Conservation (phyloP, 768 basidiomycete species). For the Harrya chromipes region DNA sequence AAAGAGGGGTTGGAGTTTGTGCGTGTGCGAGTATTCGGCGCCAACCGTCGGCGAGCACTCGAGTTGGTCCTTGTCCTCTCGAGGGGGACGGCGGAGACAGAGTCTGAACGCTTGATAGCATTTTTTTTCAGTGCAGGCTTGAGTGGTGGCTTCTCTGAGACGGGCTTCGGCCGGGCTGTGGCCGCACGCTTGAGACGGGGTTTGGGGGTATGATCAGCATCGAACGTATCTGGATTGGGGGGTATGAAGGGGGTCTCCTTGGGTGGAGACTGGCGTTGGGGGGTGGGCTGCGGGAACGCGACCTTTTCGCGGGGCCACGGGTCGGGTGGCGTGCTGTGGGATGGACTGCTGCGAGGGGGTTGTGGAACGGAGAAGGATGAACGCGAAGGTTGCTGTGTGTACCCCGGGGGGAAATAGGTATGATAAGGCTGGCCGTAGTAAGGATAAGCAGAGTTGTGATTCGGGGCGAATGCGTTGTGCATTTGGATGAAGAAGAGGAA, state of each 20-base stretch:
- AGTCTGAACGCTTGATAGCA: constrained; percentile 23
- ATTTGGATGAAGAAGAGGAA: constrained; percentile 18
- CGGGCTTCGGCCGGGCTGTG: constrained; percentile 21
- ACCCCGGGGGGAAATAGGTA: constrained; percentile 32
- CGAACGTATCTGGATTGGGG: constrained; percentile 18
- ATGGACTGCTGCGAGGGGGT: constrained; percentile 24
- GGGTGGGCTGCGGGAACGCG: constrained; percentile 25
- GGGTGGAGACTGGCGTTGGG: constrained; percentile 19
- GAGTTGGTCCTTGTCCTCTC: constrained; percentile 45
- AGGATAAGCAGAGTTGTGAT: constrained; percentile 42
- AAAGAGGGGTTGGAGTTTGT: constrained; percentile 37
- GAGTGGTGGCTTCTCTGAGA: constrained; percentile 36
- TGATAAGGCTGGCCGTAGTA: constrained; percentile 47
- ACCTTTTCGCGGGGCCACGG: constrained; percentile 36
- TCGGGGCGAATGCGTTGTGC: constrained; percentile 32
- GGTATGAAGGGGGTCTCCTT: constrained; percentile 25
- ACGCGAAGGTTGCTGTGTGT: constrained; percentile 22
- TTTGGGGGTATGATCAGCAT: constrained; percentile 24
- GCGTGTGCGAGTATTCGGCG: constrained; percentile 33
- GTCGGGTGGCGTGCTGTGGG: constrained; percentile 31
- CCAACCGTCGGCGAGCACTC: constrained; percentile 29
- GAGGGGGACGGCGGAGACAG: constrained; percentile 26
- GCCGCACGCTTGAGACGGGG: constrained; percentile 36
- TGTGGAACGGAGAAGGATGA: constrained; percentile 7
- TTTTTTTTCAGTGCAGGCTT: constrained; percentile 61